Evolutionary conservation across 2,329 filamentous ascomycete genomes (phyloP), one percentile per base, ranked within the genome.

Genomic region (Lachnellula occidentalis): DNA sequence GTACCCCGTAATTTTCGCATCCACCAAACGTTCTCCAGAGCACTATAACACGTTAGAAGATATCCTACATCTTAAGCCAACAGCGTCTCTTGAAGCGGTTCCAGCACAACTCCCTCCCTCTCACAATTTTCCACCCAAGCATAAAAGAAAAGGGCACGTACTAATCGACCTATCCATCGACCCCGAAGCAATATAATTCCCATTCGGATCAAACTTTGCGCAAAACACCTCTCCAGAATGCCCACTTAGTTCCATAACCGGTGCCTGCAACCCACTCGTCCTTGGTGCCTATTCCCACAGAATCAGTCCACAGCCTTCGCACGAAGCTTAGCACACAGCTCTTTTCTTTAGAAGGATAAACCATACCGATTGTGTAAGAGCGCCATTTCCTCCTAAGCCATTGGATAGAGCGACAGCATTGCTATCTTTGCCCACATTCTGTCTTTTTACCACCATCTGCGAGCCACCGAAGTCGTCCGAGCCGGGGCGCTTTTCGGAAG

Each of bases 121-220:
- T 31, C 27, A 31, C 9, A 31, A 31, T 11, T n/a, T 46, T 41
- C 24, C 4, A 22, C 24, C n/a, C 21, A 46, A 48, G 21, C 24
- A 22, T 39, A 2, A 17, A 5, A 21, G 39, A 45, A 14, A 12
- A 39, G 43, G 1, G 5, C 22, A 74, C 86, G 55, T 75, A 95
- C 90, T 78, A 64, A 99, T 94, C 55, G 85, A 89, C 65, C 92
- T 82, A 69, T 99, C 94, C 89, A 96, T 96, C 12, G 90, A 94
- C 8, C 90, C 92, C 1, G 94, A 97, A 42, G 94, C 94, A 64
- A 97, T 94, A 60, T 90, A 79, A 59, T 91, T 87, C 43, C 92
- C 92, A 2, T 87, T 87, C 2, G 90, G 87, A 68, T 96, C 90
- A 68, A 99, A 99, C 68, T 89, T 87, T 48, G 90, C 88, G 22